phyloP scores from a whole-genome alignment of 2,329 filamentous ascomycete species.

The Penicillium sp. region DNA sequence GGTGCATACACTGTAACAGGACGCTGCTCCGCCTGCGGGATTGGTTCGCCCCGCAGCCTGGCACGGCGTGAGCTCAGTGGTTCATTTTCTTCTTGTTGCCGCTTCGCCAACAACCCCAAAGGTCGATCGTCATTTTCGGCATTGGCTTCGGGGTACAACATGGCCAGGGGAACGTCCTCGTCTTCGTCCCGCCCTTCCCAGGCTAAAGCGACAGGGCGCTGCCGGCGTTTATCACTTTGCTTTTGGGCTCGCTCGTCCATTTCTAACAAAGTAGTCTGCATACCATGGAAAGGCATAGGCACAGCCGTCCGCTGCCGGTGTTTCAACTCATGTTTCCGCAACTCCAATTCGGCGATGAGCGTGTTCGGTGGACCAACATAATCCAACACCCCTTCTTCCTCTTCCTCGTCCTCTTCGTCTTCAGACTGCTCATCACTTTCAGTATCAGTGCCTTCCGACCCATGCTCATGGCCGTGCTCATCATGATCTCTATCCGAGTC shows the following conservation, averaged over 20 bases:
- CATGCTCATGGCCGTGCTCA: constrained; percentile 13
- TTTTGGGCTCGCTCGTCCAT: constrained; percentile 87
- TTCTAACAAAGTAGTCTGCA: constrained; percentile 86
- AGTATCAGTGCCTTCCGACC: constrained; percentile 11
- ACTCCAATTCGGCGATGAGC: constrained; percentile 83
- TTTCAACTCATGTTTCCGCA: constrained; percentile 86
- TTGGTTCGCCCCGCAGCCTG: constrained; percentile 65
- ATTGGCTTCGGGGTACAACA: constrained; percentile 63
- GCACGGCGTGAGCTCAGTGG: constrained; percentile 76
- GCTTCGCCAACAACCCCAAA: constrained; percentile 59
- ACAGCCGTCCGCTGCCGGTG: constrained; percentile 70
- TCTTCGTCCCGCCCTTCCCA: constrained; percentile 75
- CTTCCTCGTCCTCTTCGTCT: constrained; percentile 45
- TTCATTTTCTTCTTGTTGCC: constrained; percentile 88
- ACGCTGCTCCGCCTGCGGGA: constrained; percentile 34
- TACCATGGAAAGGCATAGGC: constrained; percentile 59
- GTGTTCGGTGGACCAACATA: constrained; percentile 80
- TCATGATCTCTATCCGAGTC: constrained; percentile 23
- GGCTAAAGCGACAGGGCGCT: constrained; percentile 77
- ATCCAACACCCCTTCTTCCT: constrained; percentile 30
- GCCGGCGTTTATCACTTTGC: constrained; percentile 68
- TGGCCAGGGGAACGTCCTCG: constrained; percentile 82
- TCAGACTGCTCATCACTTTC: constrained; percentile 26
- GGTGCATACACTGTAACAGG: constrained; percentile 39
- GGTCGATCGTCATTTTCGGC: constrained; percentile 39